Evolutionary conservation across 78 protist genomes (phyloP).

Genomic region (Dictyostelium firmibasis): DNA sequence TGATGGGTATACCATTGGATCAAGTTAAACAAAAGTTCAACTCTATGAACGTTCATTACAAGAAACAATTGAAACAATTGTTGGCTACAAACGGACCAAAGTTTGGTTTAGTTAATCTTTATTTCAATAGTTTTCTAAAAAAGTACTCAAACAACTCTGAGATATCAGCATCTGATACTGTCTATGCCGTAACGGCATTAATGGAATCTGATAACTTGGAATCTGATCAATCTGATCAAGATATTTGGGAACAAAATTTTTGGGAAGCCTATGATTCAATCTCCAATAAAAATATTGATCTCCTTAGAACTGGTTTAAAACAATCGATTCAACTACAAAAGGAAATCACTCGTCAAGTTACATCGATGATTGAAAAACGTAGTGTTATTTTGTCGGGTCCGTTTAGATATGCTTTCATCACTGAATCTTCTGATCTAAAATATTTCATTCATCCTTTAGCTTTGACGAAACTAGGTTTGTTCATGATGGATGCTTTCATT

Average conservation of each 20-base stretch:
- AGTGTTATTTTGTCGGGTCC: constrained; percentile 56
- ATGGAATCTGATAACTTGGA: constrained; percentile 72
- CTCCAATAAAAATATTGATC: constrained; percentile 38
- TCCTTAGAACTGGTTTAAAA: constrained; percentile 44
- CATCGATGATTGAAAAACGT: constrained; percentile 55
- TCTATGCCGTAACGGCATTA: constrained; percentile 69
- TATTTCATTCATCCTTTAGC: constrained; percentile 68
- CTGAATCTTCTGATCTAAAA: constrained; percentile 25
- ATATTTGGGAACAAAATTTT: constrained; percentile 75
- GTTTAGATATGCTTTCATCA: constrained; percentile 69
- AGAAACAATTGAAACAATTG: not conserved
- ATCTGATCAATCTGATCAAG: constrained; percentile 29
- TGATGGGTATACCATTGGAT: constrained; percentile 76
- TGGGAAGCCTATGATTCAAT: constrained; percentile 83
- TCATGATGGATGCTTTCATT: constrained; percentile 69
- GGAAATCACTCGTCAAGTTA: constrained; percentile 66
- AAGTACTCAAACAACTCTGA: constrained; percentile 18
- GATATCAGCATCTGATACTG: constrained; percentile 70
- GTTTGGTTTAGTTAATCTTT: constrained; percentile 57
- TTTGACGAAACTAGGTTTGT: constrained; percentile 69
- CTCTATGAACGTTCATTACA: constrained; percentile 20
- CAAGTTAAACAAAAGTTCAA: constrained; percentile 43
- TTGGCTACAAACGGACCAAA: constrained; percentile 3
- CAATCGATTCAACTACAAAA: constrained; percentile 56
- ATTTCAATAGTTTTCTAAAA: constrained; percentile 40